Conservation (phyloP, 176 grass and related monocot genomes). For the Cocos nucifera region DNA sequence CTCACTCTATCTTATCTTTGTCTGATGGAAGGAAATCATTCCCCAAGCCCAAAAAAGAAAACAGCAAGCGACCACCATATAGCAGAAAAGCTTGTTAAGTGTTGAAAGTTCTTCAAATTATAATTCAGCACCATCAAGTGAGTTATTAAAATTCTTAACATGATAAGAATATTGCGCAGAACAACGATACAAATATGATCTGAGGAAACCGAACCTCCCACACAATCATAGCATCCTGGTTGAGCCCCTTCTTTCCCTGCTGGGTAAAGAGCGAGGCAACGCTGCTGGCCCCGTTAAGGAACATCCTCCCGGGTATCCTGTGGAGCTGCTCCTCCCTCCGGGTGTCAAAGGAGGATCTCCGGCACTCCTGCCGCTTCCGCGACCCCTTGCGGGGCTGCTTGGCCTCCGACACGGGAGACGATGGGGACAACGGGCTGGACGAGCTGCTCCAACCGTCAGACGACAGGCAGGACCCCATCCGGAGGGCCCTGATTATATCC, state of each 20-base stretch:
- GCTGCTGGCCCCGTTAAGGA: slow-evolving; percentile 36
- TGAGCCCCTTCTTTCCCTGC: slow-evolving; percentile 88
- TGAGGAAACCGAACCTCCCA: slow-evolving; percentile 43
- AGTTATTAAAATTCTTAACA: not conserved
- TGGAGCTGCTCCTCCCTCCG: slow-evolving; percentile 22
- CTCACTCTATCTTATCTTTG: too few species aligned
- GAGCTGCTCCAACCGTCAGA: slow-evolving; percentile 18
- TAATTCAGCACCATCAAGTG: too few species aligned
- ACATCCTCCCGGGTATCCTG: slow-evolving; percentile 39
- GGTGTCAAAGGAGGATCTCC: slow-evolving; percentile 12
- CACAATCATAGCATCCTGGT: slow-evolving; percentile 94
- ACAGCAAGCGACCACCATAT: too few species aligned
- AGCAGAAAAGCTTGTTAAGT: too few species aligned
- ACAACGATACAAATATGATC: not conserved
- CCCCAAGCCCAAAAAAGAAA: too few species aligned
- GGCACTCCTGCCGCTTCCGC: slow-evolving; percentile 17
- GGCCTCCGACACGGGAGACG: slow-evolving; percentile 18
- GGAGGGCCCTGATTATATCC: slow-evolving; percentile 36
- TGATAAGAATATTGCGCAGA: not conserved
- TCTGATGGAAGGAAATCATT: too few species aligned
- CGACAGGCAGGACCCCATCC: slow-evolving; percentile 37
- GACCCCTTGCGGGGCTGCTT: not conserved
- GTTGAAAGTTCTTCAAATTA: too few species aligned
- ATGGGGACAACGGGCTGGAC: slow-evolving; percentile 4
- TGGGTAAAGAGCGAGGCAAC: slow-evolving; percentile 67